Base-by-base conservation (phyloP, 192 early-diverging fungal species). In the Rhizophagus sp. region DNA sequence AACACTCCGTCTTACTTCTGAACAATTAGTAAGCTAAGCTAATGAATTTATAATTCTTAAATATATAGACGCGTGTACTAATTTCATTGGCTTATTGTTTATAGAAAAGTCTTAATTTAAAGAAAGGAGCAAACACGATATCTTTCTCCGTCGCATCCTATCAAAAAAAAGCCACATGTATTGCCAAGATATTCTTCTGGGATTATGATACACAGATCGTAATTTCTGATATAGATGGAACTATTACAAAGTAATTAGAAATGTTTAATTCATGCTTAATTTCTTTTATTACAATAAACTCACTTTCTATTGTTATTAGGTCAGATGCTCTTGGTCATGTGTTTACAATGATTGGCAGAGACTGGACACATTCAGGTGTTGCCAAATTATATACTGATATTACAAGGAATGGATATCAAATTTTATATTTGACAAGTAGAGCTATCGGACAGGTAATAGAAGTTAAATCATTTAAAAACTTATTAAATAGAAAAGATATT, bases 191-290 rank as follows among this genome's bases (percentile, higher is more conserved):
- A 73, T 99, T 95, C 78, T 87, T 95, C 70, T 98, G 94, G 93
- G 88, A 93, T 71, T 82, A 93, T 82, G 88, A 95, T 83, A 90
- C 93, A 49, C 88, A 93, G 47, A 91, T 99, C 24, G 97, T 99
- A 4, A 98, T 99, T 80, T 97, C 96, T 0, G 98, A 99, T 82
- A 96, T 99, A 73, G 98, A 99, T 83, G 98, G 98, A 6, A 99
- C 98, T 5, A 99, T 99, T 79, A 99, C 98, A 62, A 98, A 98
- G 86, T 79, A n/a, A 62, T 22, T 25, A 30, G 34, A 36, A 30
- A 25, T 17, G 13, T 61, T 50, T 24, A 7, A n/a, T 36, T 41
- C 39, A 41, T 41, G 39, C 39, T 36, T 41, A 8, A n/a, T 13
- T 15, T 52, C 11, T 27, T 74, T 30, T 39, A 62, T 30, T 13